A percentile compares a stretch with the other conserved stretches of the same genome.
phyloP scores from a whole-genome alignment of 805 yeast species.

The Kuraishia borneana region DNA sequence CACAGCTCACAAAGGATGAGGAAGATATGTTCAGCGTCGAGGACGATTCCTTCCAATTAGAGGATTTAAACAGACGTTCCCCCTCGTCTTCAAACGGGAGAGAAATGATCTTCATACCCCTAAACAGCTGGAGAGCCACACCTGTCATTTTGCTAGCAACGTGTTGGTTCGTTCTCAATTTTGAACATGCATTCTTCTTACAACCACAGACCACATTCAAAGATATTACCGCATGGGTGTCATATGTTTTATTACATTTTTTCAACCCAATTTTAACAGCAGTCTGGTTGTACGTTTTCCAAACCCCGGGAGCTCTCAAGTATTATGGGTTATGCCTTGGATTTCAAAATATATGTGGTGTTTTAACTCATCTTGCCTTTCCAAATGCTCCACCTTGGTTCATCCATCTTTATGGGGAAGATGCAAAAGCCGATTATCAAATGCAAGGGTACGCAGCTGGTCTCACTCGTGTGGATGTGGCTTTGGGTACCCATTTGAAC shows the following conservation, averaged over 20 bases:
- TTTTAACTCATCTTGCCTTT: conserved; percentile 44
- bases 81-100: background rate
- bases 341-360: conserved; percentile 47
- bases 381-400: conserved; percentile 77
- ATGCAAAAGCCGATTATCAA: conserved; percentile 43
- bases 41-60: conserved; percentile 2
- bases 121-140: conserved; percentile 14
- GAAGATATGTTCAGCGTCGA: too few species aligned
- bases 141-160: conserved; percentile 29
- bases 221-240: conserved; percentile 50
- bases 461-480: conserved; percentile 50
- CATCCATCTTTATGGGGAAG: conserved; percentile 48
- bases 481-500: conserved; percentile 48
- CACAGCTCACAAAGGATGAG: conserved; percentile 1
- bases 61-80: conserved; percentile 1
- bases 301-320: conserved; percentile 50
- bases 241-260: conserved; percentile 52
- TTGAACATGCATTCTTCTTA: conserved; percentile 23
- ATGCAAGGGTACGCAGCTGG: conserved; percentile 69
- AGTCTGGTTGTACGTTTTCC: conserved; percentile 53
- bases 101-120: conserved; percentile 8
- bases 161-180: conserved; percentile 39
- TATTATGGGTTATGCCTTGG: conserved; percentile 47
- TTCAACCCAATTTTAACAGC: conserved; percentile 51
- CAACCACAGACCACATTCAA: conserved; percentile 29